Evolutionary conservation across 441 rosid genomes (phyloP), one percentile per base, ranked within the genome.

Genomic region (Codiaeum variegatum): DNA sequence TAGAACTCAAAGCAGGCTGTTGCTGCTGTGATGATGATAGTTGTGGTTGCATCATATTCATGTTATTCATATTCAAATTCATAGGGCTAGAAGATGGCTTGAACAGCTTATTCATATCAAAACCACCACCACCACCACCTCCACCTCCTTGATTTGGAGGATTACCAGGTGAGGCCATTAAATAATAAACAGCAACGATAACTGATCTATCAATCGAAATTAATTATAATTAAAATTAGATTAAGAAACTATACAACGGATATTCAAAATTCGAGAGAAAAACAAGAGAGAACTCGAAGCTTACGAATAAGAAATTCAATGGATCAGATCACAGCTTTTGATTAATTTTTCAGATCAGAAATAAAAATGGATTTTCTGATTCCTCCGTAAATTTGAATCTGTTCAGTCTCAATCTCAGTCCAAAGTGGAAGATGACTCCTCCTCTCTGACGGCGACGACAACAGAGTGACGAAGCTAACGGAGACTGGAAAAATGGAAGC

Each of bases 31-130:
- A 67, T 18, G 23, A 78, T 12, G 70, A 70, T 13, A 63, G 40
- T 16, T 69, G 59, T 13, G 66, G 40, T 16, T 69, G 59, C 49
- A 51, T 68, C 12, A 49, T 55, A 40, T 67, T 77, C 55, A 69
- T 55, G 26, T 55, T 55, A 24, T 67, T 77, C 26, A 70, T 28
- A 29, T 67, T 38, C 42, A 38, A 24, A 15, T 49, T 40, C 19
- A 73, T 29, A 64, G 80, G 79, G 69, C 71, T 29, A 1, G 89
- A 73, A 38, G 84, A 84, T 13, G 87, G 87, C 58, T 79, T 80
- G 59, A 82, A 81, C 62, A 80, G 78, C 61, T 76, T 82, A 74
- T 73, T 80, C 66, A 85, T 52, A 73, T 85, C 86, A 66, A 80
- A 77, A 21, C 46, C 76, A 16, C 66, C 63, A 0, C n/a, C 60